These are phyloP conservation scores for Conoideocrella luteorostrata DNA, from an alignment of 2,329 filamentous ascomycete species.

Conservation along the genomic window DNA sequence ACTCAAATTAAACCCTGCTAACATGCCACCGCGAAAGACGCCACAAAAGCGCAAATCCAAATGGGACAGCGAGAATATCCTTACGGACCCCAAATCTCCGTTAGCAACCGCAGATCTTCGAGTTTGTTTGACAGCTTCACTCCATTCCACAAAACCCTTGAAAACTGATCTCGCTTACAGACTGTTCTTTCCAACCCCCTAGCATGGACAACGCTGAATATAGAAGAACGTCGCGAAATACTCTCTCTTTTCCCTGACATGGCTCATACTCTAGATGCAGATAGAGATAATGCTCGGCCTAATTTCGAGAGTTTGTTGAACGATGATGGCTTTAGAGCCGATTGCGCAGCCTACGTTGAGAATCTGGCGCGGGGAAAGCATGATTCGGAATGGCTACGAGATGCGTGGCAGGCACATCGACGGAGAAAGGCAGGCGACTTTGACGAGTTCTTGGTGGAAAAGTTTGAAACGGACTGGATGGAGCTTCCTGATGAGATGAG, in stretches of 20 bases:
- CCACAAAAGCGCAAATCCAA: conserved; percentile 20
- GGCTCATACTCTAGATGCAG: conserved; percentile 30
- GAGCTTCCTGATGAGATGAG: conserved; percentile 30
- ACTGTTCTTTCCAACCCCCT: conserved; percentile 29
- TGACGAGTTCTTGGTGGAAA: conserved; percentile 37
- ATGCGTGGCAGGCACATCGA: conserved; percentile 46
- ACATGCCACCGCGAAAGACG: conserved; percentile 4
- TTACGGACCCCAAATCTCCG: conserved; percentile 31
- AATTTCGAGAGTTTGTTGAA: conserved; percentile 37
- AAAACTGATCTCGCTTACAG: conserved; percentile 16
- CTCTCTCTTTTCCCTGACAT: conserved; percentile 31
- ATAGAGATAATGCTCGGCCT: conserved; percentile 30
- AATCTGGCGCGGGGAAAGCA: conserved; percentile 42
- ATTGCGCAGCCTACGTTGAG: conserved; percentile 39
- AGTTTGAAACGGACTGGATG: conserved; percentile 43
- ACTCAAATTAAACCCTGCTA: neutral
- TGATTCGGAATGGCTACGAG: conserved; percentile 45
- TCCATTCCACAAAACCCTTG: neutral
- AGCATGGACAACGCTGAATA: conserved; percentile 31
- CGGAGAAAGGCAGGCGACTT: conserved; percentile 43
- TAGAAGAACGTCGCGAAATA: conserved; percentile 28
- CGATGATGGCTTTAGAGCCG: conserved; percentile 41
- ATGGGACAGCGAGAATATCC: conserved; percentile 29
- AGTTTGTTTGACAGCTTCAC: no score
- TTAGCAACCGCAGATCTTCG: conserved; percentile 31